Conservation (phyloP, 1,284 basidiomycete species). For the Sanghuangporus baumii region DNA sequence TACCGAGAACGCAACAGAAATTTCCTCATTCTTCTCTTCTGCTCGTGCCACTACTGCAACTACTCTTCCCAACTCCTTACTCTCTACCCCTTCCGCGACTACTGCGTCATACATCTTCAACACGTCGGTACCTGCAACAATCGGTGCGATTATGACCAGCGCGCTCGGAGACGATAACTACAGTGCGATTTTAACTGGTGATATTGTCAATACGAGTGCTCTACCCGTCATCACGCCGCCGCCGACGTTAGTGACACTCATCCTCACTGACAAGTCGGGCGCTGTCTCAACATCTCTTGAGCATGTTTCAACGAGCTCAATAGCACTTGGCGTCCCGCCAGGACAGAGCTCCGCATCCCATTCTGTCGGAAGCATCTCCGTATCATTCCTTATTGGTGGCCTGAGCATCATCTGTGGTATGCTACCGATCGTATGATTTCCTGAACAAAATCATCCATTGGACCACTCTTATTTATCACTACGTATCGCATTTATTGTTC, state of each 20-base stretch:
- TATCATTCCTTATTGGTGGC: background rate
- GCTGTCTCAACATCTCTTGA: conserved; percentile 28
- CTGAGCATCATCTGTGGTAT: background rate
- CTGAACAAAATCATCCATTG: background rate
- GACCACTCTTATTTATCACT: background rate
- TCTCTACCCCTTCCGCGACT: conserved; percentile 61
- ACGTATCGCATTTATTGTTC: background rate
- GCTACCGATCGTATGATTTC: background rate
- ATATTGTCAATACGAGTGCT: conserved; percentile 25
- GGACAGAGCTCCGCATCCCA: conserved; percentile 19
- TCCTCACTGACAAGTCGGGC: conserved; percentile 32
- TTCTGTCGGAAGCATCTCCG: background rate
- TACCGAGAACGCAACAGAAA: conserved; percentile 33
- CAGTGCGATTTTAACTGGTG: conserved; percentile 41
- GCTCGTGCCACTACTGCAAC: conserved; percentile 63
- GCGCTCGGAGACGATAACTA: conserved; percentile 70
- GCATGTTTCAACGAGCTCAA: conserved; percentile 24
- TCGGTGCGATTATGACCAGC: conserved; percentile 47
- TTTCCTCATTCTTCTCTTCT: conserved; percentile 55
- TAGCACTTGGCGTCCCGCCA: conserved; percentile 32
- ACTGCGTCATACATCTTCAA: conserved; percentile 71
- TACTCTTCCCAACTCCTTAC: conserved; percentile 68
- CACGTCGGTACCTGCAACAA: conserved; percentile 49
- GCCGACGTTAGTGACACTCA: conserved; percentile 30
- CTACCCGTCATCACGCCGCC: conserved; percentile 31